phyloP scores from a whole-genome alignment of 352 stramenopile species.

The Pythium brachiatum region DNA sequence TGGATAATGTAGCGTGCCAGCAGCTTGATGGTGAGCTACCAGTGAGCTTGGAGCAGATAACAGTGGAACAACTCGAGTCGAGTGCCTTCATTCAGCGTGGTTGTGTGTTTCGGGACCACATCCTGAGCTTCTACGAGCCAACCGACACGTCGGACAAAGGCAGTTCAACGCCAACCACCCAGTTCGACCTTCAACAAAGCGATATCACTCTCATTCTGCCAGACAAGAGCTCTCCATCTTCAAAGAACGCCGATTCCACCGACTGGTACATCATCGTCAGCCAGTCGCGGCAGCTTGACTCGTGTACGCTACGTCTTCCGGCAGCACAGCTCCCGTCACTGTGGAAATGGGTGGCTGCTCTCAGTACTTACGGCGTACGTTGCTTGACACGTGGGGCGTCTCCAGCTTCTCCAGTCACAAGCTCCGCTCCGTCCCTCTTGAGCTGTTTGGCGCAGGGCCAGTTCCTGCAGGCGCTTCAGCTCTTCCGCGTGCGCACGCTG shows the following conservation, averaged over 20 bases:
- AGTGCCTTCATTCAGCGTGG: not conserved
- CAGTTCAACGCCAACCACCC: not conserved
- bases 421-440: not conserved
- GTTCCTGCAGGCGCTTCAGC: not conserved
- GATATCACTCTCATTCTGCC: not conserved
- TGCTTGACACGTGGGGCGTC: not conserved
- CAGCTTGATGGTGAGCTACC: not conserved
- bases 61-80: not conserved
- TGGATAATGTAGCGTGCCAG: not conserved
- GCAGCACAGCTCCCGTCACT: not conserved
- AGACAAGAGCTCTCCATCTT: not conserved
- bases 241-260: not conserved
- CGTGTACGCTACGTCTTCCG: not conserved
- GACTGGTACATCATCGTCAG: not conserved
- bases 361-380: not conserved
- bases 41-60: not conserved
- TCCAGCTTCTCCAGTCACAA: not conserved
- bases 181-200: not conserved
- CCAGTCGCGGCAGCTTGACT: not conserved
- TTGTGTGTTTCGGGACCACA: not conserved
- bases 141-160: too few species aligned
- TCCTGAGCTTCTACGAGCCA: not conserved
- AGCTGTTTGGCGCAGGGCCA: not conserved
- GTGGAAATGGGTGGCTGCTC: not conserved
- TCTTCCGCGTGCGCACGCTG: not conserved